phyloP scores from a whole-genome alignment of 495 filamentous ascomycete genomes.

The Aspergillus coremiiformis region DNA sequence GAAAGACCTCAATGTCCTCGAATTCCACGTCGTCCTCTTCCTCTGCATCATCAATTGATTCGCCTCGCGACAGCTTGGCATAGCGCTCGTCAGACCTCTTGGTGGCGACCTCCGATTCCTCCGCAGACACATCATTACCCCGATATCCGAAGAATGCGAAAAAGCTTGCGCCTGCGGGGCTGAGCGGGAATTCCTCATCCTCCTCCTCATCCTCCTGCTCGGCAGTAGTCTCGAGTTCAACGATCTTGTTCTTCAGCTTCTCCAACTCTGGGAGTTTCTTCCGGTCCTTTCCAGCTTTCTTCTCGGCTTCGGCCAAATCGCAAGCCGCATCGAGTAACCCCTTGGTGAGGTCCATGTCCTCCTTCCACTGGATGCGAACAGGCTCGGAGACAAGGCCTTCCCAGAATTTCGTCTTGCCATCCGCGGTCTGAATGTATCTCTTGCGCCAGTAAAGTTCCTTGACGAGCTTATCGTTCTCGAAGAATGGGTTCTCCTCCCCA shows the following conservation, averaged over 20 bases:
- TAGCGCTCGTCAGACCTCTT: constrained; percentile 53
- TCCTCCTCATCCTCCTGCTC: constrained; percentile 31
- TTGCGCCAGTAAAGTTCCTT: constrained; percentile 85
- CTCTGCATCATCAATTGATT: constrained; percentile 40
- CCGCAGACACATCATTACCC: constrained; percentile 56
- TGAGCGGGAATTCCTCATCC: constrained; percentile 49
- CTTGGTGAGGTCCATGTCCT: constrained; percentile 71
- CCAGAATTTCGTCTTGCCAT: constrained; percentile 50
- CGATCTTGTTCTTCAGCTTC: constrained; percentile 42
- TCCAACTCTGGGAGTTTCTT: constrained; percentile 44
- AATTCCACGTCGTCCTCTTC: constrained; percentile 49
- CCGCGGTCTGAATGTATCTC: constrained; percentile 27
- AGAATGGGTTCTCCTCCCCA: constrained; percentile 59
- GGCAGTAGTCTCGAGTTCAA: constrained; percentile 21
- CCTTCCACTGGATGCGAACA: constrained; percentile 81
- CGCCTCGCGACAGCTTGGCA: constrained; percentile 47
- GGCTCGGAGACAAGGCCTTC: constrained; percentile 75
- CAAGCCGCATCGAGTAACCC: constrained; percentile 68
- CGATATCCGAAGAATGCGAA: constrained; percentile 82
- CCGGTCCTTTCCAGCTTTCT: constrained; percentile 38
- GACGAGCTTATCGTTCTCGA: constrained; percentile 64
- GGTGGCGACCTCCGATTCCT: constrained; percentile 54
- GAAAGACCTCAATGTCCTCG: constrained; percentile 68
- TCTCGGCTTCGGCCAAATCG: constrained; percentile 59
- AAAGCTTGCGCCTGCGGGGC: constrained; percentile 61